Percentiles rank a stretch among this genome's conserved stretches.
phyloP scores from a whole-genome alignment of 768 basidiomycete species.

The Boletus subcaerulescens region DNA sequence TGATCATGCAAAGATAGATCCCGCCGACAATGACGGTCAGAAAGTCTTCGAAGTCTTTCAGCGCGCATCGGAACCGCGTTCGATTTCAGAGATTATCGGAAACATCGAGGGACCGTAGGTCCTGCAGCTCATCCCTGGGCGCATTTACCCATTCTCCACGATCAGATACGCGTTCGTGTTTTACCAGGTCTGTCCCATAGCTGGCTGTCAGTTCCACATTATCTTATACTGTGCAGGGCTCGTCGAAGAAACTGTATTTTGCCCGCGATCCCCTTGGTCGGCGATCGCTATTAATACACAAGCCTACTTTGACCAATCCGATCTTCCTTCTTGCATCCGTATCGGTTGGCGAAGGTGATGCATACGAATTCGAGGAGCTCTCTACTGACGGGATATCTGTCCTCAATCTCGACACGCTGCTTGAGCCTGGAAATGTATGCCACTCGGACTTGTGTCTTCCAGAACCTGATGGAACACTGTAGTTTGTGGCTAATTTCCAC shows the following conservation, averaged over 20 bases:
- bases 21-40: slow-evolving; percentile 70
- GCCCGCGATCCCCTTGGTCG: slow-evolving; percentile 83
- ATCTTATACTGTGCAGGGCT: slow-evolving; percentile 33
- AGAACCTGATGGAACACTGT: background rate
- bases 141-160: background rate
- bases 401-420: slow-evolving; percentile 42
- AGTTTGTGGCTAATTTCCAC: slow-evolving; percentile 25
- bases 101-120: slow-evolving; percentile 81
- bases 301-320: slow-evolving; percentile 46
- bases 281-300: slow-evolving; percentile 76
- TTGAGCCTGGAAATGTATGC: slow-evolving; percentile 26
- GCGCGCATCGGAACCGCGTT: slow-evolving; percentile 26
- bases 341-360: slow-evolving; percentile 46
- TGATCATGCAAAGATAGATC: slow-evolving; percentile 43
- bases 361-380: slow-evolving; percentile 60
- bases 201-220: background rate
- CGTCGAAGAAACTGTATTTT: slow-evolving; percentile 56
- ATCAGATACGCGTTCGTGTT: slow-evolving; percentile 77
- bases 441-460: background rate
- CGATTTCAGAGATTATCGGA: slow-evolving; percentile 53
- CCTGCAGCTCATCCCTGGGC: background rate
- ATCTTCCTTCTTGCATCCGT: slow-evolving; percentile 66
- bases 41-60: slow-evolving; percentile 42
- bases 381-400: slow-evolving; percentile 54
- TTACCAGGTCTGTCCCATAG: slow-evolving; percentile 56